Evolutionary conservation across 2,329 filamentous ascomycete genomes (phyloP).

Genomic region (Ophiostoma sp.): DNA sequence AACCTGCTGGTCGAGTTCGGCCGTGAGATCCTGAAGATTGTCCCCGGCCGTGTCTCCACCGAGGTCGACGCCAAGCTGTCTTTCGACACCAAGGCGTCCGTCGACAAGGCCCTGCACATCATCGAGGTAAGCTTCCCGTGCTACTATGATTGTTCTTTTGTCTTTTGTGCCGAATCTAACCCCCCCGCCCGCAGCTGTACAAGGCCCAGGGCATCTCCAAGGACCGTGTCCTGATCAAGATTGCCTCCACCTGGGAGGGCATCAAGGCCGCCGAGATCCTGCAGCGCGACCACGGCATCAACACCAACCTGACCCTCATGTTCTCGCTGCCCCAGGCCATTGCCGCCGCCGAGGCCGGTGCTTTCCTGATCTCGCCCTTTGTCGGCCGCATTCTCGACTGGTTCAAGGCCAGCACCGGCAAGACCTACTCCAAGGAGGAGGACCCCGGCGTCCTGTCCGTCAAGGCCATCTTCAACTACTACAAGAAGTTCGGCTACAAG

Average conservation of each 20-base stretch:
- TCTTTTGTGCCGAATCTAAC: background rate
- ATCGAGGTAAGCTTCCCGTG: constrained; percentile 60
- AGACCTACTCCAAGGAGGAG: constrained; percentile 82
- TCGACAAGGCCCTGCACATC: constrained; percentile 94
- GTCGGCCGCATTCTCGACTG: constrained; percentile 98
- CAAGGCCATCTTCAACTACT: constrained; percentile 97
- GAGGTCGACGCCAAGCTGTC: constrained; percentile 96
- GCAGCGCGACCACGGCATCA: constrained; percentile 91
- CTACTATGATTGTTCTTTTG: no score
- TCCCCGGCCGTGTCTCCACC: constrained; percentile 97
- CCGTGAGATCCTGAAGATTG: constrained; percentile 92
- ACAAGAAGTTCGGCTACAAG: constrained; percentile 99
- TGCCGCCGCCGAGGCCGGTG: constrained; percentile 86
- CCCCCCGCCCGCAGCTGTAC: constrained; percentile 68
- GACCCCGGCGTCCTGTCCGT: constrained; percentile 96
- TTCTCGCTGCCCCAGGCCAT: constrained; percentile 95
- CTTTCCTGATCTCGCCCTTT: constrained; percentile 98
- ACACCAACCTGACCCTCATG: constrained; percentile 98
- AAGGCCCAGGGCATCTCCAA: constrained; percentile 85
- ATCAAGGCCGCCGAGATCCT: constrained; percentile 98
- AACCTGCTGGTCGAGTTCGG: constrained; percentile 95
- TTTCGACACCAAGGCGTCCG: constrained; percentile 86
- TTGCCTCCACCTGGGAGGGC: constrained; percentile 98
- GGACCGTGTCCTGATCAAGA: constrained; percentile 95
- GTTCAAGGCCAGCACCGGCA: constrained; percentile 95